phyloP scores from a whole-genome alignment of 495 filamentous ascomycete species.

The Talaromyces nanjingensis region DNA sequence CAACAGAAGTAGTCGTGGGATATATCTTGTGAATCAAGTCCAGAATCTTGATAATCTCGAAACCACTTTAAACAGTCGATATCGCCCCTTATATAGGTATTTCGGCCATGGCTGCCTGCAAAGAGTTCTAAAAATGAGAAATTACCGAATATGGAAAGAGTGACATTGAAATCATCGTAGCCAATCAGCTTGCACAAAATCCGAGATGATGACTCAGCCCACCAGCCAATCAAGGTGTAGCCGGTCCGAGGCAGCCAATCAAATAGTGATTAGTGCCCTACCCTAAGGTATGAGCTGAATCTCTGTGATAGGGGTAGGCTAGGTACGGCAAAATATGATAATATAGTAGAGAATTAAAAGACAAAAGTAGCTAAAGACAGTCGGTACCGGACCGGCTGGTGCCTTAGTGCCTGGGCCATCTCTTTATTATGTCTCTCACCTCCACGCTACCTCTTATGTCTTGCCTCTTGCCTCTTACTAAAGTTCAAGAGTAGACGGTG shows the following conservation, averaged over 20 bases:
- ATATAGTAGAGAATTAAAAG: no score
- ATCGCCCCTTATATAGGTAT: not conserved
- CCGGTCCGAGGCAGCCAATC: conserved; percentile 2
- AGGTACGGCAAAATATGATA: no score
- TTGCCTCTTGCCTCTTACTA: no score
- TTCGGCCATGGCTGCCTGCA: not conserved
- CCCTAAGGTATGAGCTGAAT: no score
- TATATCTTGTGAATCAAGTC: not conserved
- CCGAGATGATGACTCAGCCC: not conserved
- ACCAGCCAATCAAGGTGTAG: not conserved
- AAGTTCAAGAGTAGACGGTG: no score
- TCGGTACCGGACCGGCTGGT: no score
- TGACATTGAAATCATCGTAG: not conserved
- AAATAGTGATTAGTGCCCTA: no score
- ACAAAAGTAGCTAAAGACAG: no score
- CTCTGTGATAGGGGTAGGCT: no score
- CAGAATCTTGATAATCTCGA: not conserved
- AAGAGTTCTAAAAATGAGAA: not conserved
- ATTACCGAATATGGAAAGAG: conserved; percentile 2
- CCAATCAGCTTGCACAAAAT: not conserved
- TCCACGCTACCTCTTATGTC: no score
- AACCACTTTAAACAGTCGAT: not conserved
- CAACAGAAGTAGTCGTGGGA: not conserved
- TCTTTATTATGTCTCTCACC: no score
- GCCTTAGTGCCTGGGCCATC: no score